Conservation (phyloP, 208 protist species). For the Acanthamoeba triangularis region DNA sequence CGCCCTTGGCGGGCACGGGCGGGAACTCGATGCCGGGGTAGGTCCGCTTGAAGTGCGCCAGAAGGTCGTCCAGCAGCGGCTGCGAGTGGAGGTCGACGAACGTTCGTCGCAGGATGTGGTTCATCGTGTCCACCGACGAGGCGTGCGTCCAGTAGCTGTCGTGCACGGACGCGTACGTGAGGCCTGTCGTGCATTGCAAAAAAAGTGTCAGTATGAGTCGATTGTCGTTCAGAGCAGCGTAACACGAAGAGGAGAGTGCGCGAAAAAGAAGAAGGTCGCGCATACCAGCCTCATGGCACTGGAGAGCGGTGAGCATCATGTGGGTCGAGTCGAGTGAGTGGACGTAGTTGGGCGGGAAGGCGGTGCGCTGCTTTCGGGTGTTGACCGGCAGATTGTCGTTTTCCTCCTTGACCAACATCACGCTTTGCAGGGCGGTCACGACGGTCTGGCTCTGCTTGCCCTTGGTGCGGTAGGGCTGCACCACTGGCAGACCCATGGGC, state of each 20-base stretch:
- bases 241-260: background rate
- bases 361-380: conserved; percentile 88
- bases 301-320: conserved; percentile 97
- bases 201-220: too few relatives aligned
- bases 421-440: conserved; percentile 57
- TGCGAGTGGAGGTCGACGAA: conserved; percentile 97
- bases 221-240: too few relatives aligned
- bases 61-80: conserved; percentile 87
- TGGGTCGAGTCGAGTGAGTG: conserved; percentile 99
- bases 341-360: conserved; percentile 99
- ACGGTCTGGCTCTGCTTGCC: background rate
- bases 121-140: conserved; percentile 95
- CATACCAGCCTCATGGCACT: conserved; percentile 93
- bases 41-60: conserved; percentile 72
- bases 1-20: conserved; percentile 78
- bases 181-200: background rate
- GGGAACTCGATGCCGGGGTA: conserved; percentile 85
- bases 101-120: conserved; percentile 95
- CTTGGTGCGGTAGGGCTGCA: conserved; percentile 96
- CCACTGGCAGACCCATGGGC: conserved; percentile 97
- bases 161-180: conserved; percentile 97
- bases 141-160: conserved; percentile 99
- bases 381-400: conserved; percentile 76
- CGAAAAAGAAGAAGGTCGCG: background rate
- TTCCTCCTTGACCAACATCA: conserved; percentile 59